Base-by-base conservation (phyloP, 2,329 filamentous ascomycete genomes). In the Fusarium circinatum region DNA sequence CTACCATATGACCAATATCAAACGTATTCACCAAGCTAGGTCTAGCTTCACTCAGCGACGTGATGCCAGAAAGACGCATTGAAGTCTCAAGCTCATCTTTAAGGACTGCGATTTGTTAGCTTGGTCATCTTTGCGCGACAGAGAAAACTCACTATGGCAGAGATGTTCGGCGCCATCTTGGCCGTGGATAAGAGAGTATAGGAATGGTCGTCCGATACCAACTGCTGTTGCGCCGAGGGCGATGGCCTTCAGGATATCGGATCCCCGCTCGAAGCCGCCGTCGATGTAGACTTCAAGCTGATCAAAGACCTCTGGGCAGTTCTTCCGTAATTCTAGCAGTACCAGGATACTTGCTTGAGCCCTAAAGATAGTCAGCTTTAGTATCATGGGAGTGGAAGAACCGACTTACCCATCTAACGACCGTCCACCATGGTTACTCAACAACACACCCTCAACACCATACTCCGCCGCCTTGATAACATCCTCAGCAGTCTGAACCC, bases 341-440 rank as follows among this genome's bases (percentile, higher is more conserved):
- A 86, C 86, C 30, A 89, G 76, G 8, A 89, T 85, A 1, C 84
- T 84, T 0, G 87, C 85, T 49, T 80, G 78, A 76, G 87, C 17
- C 17, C 34, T 36, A 1, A 18, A 36, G 34, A 18, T 36, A 36
- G 34, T 36, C 17, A 36, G 17, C 34, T 36, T 36, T 36, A 1
- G 34, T 36, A 17, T 36, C 15, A 5, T 36, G 34, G 0, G 17
- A 36, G 10, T 18, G 12, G 1, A 14, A 20, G 12, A 15, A 10
- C 5, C 28, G 7, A 51, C 75, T 70, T 49, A 75, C 78, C 86
- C 87, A 57, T 90, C 88, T 3, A 89, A 80, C 5, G 87, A 86
- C n/a, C 89, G 81, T 2, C 89, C 89, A 17, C 89, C 89, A 59
- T 90, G 89, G 65, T 90, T 91, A 67, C 86, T 88, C 26, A 91